Evolutionary conservation across 208 protist genomes (phyloP), one percentile per base, ranked within the genome.

Genomic region (Trypanosoma platydactyli): DNA sequence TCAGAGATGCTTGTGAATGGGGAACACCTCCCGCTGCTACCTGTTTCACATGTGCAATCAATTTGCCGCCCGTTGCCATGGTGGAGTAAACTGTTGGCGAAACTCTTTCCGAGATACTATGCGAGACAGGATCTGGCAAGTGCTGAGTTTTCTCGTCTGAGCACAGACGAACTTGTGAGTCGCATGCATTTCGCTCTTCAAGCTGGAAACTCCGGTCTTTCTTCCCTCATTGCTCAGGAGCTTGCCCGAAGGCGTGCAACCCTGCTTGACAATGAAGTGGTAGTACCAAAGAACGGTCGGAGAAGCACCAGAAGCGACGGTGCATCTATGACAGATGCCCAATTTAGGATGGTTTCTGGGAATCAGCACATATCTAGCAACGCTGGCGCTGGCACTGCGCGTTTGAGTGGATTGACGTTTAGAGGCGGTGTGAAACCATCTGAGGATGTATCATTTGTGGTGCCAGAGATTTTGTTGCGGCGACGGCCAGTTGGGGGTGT

Each of bases 161-260:
- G 64, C 1, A 80, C 73, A 20, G 72, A 84, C 18, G 84, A 94
- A 16, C 68, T 94, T 51, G 78, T 91, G 38, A 62, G 48, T 5
- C 72, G 83, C 11, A 91, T 94, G 84, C 84, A 89, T 73, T 68
- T 88, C 42, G 81, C 84, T 16, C 69, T 93, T 53, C 71, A 77
- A n/a, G 71, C 78, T 6, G 87, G 83, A n/a, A 76, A 93, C 35
- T 60, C 64, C 7, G 77, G 85, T 7, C 73, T 79, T 33, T 85
- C 87, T 16, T 74, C 74, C 38, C 48, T 86, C 58, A 86, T 93
- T 53, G 87, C 84, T 22, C 71, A 76, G 15, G 83, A 93, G 74
- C 59, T 93, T 41, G 84, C 87, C n/a, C 73, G 76, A n/a, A 72
- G 87, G 2, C 70, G 78, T 0, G 68, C 70, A 7, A n/a, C 29